Percentiles rank a stretch among this genome's conserved stretches.
Evolutionary conservation across 805 yeast genomes (phyloP).

Genomic region (Yarrowia sp.): DNA sequence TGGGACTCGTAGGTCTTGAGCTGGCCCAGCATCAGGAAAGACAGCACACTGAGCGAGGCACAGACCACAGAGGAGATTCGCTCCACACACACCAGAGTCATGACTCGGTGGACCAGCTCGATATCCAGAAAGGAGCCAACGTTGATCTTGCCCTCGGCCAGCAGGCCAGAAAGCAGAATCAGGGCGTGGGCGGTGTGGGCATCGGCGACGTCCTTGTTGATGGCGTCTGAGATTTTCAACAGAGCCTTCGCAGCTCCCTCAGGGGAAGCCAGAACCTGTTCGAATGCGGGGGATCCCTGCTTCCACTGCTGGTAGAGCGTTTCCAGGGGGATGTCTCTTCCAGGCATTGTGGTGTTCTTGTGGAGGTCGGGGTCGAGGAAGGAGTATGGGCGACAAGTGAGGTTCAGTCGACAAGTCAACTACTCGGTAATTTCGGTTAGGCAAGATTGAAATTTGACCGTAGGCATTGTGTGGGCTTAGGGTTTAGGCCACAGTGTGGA

Average conservation of each 20-base stretch:
- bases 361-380: no score
- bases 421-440: slow-evolving; percentile 17
- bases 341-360: slow-evolving; percentile 31
- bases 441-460: slow-evolving; percentile 17
- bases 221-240: slow-evolving; percentile 35
- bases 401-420: slow-evolving; percentile 20
- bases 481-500: slow-evolving; percentile 7
- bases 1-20: slow-evolving; percentile 29
- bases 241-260: slow-evolving; percentile 38
- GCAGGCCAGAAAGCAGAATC: slow-evolving; percentile 27
- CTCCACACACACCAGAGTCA: slow-evolving; percentile 35
- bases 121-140: slow-evolving; percentile 36
- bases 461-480: slow-evolving; percentile 13
- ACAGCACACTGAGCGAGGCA: slow-evolving; percentile 31
- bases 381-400: neutral
- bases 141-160: slow-evolving; percentile 34
- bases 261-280: slow-evolving; percentile 33
- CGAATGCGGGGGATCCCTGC: slow-evolving; percentile 32
- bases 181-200: slow-evolving; percentile 38
- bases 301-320: slow-evolving; percentile 36
- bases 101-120: slow-evolving; percentile 37
- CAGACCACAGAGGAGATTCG: slow-evolving; percentile 35
- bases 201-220: slow-evolving; percentile 34
- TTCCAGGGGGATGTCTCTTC: slow-evolving; percentile 30
- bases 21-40: slow-evolving; percentile 35